phyloP scores from a whole-genome alignment of 2,329 filamentous ascomycete species.

The Epicoccum sorghinum region DNA sequence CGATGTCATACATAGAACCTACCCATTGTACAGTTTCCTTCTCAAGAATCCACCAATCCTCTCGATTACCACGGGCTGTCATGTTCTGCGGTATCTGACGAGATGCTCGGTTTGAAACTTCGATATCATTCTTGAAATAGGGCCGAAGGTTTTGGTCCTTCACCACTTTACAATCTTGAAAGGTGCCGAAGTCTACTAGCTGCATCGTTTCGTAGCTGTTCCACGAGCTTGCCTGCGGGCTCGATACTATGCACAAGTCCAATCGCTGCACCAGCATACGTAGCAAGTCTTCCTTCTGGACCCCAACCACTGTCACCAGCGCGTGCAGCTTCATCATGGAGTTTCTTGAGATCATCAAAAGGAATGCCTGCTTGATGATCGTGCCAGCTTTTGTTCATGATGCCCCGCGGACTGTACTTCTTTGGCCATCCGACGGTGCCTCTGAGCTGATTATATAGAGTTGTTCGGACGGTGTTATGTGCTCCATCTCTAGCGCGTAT shows the following conservation, averaged over 20 bases:
- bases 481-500: conserved; percentile 55
- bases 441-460: conserved; percentile 57
- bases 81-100: too few relatives aligned
- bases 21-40: too few relatives aligned
- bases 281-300: conserved; percentile 58
- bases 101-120: too few relatives aligned
- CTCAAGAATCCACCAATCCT: too few relatives aligned
- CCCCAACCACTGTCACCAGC: conserved; percentile 60
- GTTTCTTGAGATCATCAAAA: conserved; percentile 50
- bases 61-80: too few relatives aligned
- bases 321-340: conserved; percentile 55
- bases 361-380: conserved; percentile 48
- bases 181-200: too few relatives aligned
- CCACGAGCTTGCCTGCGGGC: conserved; percentile 41
- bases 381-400: conserved; percentile 60
- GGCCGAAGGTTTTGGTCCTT: too few relatives aligned
- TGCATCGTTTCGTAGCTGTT: too few relatives aligned
- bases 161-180: too few relatives aligned
- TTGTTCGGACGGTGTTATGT: conserved; percentile 52
- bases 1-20: too few relatives aligned
- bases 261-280: conserved; percentile 66
- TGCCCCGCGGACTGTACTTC: conserved; percentile 60
- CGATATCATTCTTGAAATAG: too few relatives aligned
- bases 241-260: conserved; percentile 60
- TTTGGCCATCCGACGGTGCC: conserved; percentile 64